Percentiles rank a stretch among this genome's conserved stretches.
Evolutionary conservation across 768 basidiomycete species (phyloP).

Genomic region (Lentinus brumalis): DNA sequence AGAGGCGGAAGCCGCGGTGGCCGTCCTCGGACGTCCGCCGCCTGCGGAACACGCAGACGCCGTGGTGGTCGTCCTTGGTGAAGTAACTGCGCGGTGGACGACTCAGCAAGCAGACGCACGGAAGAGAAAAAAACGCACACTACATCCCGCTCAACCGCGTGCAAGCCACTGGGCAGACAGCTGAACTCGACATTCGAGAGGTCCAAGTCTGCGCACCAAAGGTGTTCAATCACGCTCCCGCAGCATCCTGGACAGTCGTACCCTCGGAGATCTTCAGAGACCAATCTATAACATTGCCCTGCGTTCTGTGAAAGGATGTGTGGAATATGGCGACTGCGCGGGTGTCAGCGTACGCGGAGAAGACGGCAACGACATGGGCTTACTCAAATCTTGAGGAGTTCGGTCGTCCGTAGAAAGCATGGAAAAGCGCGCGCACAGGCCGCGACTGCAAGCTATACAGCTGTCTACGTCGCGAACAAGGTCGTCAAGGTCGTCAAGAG

Average conservation of each 20-base stretch:
- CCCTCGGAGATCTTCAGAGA: constrained; percentile 70
- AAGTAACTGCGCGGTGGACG: constrained; percentile 56
- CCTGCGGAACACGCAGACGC: constrained; percentile 74
- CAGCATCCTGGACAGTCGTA: constrained; percentile 27
- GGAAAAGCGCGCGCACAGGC: neutral
- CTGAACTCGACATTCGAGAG: constrained; percentile 79
- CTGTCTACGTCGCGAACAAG: neutral
- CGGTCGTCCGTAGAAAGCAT: constrained; percentile 8
- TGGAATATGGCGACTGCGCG: constrained; percentile 78
- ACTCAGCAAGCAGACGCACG: neutral
- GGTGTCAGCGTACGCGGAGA: constrained; percentile 11
- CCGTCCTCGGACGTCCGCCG: constrained; percentile 69
- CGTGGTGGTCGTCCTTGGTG: constrained; percentile 65
- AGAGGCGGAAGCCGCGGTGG: constrained; percentile 79
- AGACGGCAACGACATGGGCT: no score
- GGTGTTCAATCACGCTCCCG: neutral
- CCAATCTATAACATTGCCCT: constrained; percentile 83
- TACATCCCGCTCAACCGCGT: constrained; percentile 76
- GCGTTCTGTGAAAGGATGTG: constrained; percentile 81
- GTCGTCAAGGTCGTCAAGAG: neutral
- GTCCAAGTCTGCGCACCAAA: constrained; percentile 50
- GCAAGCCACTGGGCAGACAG: constrained; percentile 79
- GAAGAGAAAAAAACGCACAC: constrained; percentile 50
- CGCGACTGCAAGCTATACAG: neutral
- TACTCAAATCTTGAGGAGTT: constrained; percentile 58